Percentiles rank a stretch among this genome's conserved stretches.
phyloP scores from a whole-genome alignment of 257 asterid species.

The Misopates orontium region DNA sequence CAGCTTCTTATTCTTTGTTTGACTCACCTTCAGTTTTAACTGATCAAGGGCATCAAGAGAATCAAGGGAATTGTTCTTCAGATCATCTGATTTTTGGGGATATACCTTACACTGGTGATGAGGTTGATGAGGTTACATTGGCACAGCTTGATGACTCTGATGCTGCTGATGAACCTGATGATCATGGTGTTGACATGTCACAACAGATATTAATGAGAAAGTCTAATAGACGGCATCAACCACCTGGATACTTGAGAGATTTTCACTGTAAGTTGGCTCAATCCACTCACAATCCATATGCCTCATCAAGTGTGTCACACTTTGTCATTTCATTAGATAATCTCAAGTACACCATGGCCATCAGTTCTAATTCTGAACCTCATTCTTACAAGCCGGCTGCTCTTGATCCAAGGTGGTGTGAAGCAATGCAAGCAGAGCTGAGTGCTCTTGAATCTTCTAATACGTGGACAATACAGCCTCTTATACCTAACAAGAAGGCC shows the following conservation, averaged over 20 bases:
- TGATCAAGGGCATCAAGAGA: too few species aligned
- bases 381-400: background rate
- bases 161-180: background rate
- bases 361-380: background rate
- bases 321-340: background rate
- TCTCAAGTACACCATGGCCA: background rate
- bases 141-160: too few species aligned
- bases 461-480: background rate
- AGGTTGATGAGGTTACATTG: too few species aligned
- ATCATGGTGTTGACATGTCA: too few species aligned
- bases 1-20: too few species aligned
- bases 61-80: too few species aligned
- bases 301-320: background rate
- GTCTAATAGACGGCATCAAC: too few species aligned
- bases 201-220: too few species aligned
- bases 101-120: background rate
- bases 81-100: too few species aligned
- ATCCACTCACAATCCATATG: background rate
- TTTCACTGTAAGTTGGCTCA: background rate
- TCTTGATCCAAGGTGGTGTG: background rate
- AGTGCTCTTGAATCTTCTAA: background rate
- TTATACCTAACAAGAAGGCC: background rate
- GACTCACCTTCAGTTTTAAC: too few species aligned
- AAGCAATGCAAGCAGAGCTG: background rate
- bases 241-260: background rate